Evolutionary conservation across 306 rosid genomes (phyloP).

Genomic region (Cyamopsis tetragonoloba): DNA sequence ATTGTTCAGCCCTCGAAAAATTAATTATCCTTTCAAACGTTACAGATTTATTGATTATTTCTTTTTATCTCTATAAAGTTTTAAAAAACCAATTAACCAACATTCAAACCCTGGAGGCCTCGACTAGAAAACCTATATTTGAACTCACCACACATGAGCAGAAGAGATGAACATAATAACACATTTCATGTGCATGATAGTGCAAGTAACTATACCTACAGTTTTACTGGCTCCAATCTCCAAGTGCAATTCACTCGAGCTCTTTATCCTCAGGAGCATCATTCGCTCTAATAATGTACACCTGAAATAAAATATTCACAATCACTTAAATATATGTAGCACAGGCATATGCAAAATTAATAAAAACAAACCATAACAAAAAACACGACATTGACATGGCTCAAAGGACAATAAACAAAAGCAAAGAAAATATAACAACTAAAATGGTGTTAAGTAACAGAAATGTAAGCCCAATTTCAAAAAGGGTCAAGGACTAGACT

Average conservation of each 20-base stretch:
- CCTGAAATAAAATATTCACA: conserved; percentile 39
- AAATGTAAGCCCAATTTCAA: not conserved
- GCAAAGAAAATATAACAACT: not conserved
- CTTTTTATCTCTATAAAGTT: not conserved
- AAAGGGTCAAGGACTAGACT: not conserved
- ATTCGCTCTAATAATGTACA: conserved; percentile 56
- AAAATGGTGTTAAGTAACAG: not conserved
- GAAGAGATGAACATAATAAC: no score
- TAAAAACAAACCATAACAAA: not conserved
- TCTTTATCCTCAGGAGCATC: conserved; percentile 23
- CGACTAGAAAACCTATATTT: not conserved
- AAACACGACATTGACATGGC: not conserved
- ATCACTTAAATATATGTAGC: not conserved
- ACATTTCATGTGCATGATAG: no score
- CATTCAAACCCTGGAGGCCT: not conserved
- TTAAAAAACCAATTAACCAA: not conserved
- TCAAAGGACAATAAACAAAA: not conserved
- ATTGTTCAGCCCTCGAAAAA: not conserved
- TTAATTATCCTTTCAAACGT: not conserved
- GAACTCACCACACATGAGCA: not conserved
- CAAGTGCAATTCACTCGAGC: conserved; percentile 12
- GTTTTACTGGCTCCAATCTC: conserved; percentile 22
- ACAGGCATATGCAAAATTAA: not conserved
- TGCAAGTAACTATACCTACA: no score
- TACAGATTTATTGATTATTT: not conserved